These are phyloP conservation scores for Teunomyces panamensis DNA, from an alignment of 805 yeast species.

Conservation along the genomic window DNA sequence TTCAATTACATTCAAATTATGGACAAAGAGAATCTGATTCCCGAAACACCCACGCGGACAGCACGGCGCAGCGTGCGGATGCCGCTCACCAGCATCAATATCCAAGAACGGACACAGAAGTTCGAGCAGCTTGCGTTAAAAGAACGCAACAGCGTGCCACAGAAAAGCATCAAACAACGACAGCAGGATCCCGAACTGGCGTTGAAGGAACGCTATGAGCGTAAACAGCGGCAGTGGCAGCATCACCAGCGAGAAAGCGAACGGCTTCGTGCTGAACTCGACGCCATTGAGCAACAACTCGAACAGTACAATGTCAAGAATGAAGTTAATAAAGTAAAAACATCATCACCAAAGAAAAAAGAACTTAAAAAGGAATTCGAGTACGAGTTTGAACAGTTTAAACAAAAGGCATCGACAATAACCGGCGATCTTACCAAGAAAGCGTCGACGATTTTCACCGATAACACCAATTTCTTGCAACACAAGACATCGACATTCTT, in stretches of 20 bases:
- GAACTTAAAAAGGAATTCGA: background rate
- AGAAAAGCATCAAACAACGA: background rate
- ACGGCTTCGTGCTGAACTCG: constrained; percentile 32
- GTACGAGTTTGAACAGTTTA: background rate
- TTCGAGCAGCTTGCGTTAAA: background rate
- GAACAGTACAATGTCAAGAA: constrained; percentile 8
- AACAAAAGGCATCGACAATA: background rate
- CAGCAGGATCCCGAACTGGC: constrained; percentile 1
- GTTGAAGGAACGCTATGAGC: constrained; percentile 34
- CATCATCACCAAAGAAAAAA: background rate
- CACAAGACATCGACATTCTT: constrained; percentile 25
- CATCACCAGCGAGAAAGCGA: constrained; percentile 46
- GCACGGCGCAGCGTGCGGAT: background rate
- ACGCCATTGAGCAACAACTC: constrained; percentile 22
- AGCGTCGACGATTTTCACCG: constrained; percentile 10
- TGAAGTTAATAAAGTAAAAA: constrained; percentile 3
- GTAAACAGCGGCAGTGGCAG: constrained; percentile 51
- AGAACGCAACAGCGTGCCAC: constrained; percentile 34
- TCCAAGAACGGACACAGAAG: background rate
- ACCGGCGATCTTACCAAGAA: constrained; percentile 4
- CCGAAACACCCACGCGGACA: background rate
- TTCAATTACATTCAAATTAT: background rate
- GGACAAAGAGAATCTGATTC: background rate
- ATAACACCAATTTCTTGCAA: constrained; percentile 1
- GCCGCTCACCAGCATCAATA: background rate